Evolutionary conservation across 2,329 filamentous ascomycete genomes (phyloP), one percentile per base, ranked within the genome.

Genomic region (Colletotrichum navitas): DNA sequence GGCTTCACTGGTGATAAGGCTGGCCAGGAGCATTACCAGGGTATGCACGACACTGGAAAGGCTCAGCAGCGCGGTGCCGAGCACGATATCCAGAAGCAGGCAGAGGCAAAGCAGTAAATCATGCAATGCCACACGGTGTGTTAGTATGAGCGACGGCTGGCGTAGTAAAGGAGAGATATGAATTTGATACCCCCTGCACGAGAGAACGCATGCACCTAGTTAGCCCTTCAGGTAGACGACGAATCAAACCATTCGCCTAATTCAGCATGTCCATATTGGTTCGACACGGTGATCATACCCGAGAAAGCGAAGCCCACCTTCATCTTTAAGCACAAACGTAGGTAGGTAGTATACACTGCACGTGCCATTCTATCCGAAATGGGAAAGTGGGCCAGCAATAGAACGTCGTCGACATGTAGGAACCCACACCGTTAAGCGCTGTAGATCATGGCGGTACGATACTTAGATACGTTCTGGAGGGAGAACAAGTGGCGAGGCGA

Each of bases 41-140:
- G 86, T 75, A 84, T 92, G 81, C 94, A 96, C 78, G 94, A 96
- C 77, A 83, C 89, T 74, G 95, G 94, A 74, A 97, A 96, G 90
- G 93, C 92, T 26, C 87, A 89, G 78, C 93, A 97, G 87, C 89
- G 94, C 26, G 93, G 94, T 61, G 94, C 92, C 1, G 94, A 97
- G 87, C 84, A 87, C 47, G 94, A 97, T 78, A 87, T 97, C 68
- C 84, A 92, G 81, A 95, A 94, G 88, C 85, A 93, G 85, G 88
- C 85, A 0, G 86, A 89, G 74, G 85, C 86, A 54, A 78, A 79
- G 66, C 69, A 75, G 70, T 71, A 69, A 26, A 62, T 16, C 6
- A 63, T 45, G 5, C 1, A 16, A 6, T 32, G 16, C 18, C 1
- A 16, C 24, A 18, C 29, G 14, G 6, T 45, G n/a, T 45, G 5